Evolutionary conservation across 768 basidiomycete species (phyloP), one percentile per base, ranked within the genome.

Genomic region (Podaxis rugospora): DNA sequence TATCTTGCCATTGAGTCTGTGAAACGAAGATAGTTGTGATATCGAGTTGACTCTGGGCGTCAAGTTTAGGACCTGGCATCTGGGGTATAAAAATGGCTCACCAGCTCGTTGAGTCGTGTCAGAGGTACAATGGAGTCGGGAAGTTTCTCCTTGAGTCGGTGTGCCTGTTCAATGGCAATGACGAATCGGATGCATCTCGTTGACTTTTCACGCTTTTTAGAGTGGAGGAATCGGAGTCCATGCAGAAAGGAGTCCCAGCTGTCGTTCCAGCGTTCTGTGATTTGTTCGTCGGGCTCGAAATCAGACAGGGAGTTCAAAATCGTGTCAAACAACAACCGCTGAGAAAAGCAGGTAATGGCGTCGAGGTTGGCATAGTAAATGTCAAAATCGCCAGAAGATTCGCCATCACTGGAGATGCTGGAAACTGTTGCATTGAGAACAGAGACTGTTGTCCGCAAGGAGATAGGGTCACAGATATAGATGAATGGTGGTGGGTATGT

Each of bases 111-210:
- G 28, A 93, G 74, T 53, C 90, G 81, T 14, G 89, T 81, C 35
- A 93, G 69, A 40, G 92, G 89, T 9, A 90, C 84, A 1, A 92
- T 58, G 1, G 92, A 68, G 27, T 89, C 87, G 2, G 89, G 83
- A 52, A 89, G 73, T 16, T 69, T 75, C 32, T 86, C 86, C 62
- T 78, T 83, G 62, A 93, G 70, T 47, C 83, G 77, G 69, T 93
- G 90, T 0, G 84, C 86, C n/a, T 78, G 77, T 63, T 90, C 87
- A 42, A 93, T 69, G 4, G 87, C 72, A 44, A 93, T 74, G 9
- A 89, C 82, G 65, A 91, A 75, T 63, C 81, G 70, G 57, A 74
- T 69, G 63, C 67, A 65, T 49, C 65, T 73, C 57, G 57, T 62
- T 36, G 70, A 59, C 39, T 72, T n/a, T 14, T 46, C 51, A 49